Evolutionary conservation across 306 rosid genomes (phyloP).

Genomic region (Glycine latifolia): DNA sequence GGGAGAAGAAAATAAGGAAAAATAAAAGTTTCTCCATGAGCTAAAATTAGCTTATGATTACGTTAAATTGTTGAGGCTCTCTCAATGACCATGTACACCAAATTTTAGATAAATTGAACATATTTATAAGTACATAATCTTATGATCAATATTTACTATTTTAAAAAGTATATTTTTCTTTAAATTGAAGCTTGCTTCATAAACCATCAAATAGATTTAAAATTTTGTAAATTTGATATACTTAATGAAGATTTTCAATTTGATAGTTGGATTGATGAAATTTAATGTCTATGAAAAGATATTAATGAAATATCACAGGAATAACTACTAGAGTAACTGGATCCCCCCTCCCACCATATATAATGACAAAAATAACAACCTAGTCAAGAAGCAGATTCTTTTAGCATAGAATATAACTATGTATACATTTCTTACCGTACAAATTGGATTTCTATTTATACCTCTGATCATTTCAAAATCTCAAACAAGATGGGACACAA

Average conservation of each 20-base stretch:
- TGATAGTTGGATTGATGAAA: not conserved
- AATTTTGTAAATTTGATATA: not conserved
- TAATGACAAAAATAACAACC: not conserved
- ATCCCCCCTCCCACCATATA: too few relatives aligned
- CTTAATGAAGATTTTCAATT: not conserved
- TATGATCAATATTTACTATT: not conserved
- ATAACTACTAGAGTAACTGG: too few relatives aligned
- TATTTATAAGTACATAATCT: not conserved
- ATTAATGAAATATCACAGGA: too few relatives aligned
- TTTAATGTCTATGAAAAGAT: not conserved
- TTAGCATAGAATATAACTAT: not conserved
- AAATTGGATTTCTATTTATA: not conserved
- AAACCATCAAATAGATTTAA: not conserved
- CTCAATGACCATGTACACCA: not conserved
- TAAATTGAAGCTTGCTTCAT: not conserved
- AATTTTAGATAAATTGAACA: not conserved
- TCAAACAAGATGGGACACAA: not conserved
- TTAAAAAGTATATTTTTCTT: not conserved
- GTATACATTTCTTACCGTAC: not conserved
- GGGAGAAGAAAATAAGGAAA: too few relatives aligned
- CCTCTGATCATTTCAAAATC: not conserved
- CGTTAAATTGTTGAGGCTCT: too few relatives aligned
- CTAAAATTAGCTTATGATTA: too few relatives aligned
- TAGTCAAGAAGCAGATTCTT: slow-evolving; percentile 7
- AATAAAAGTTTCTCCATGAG: too few relatives aligned